A percentile compares a stretch with the other conserved stretches of the same genome.
These are phyloP conservation scores for Vanderwaltozyma polyspora DNA, from an alignment of 805 yeast genomes.

Conservation along the genomic window DNA sequence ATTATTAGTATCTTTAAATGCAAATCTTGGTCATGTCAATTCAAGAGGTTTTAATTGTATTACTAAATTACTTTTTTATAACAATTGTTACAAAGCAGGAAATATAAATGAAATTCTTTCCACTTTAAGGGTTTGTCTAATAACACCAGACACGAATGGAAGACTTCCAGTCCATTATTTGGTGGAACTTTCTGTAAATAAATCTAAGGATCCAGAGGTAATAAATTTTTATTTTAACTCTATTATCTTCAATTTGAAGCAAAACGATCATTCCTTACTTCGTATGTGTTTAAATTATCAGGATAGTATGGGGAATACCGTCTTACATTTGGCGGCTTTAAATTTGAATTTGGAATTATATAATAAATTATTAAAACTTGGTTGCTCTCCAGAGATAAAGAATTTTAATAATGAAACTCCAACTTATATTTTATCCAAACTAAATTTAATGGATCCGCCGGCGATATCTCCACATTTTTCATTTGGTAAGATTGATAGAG, in stretches of 20 bases:
- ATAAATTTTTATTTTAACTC: constrained; percentile 45
- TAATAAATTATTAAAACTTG: constrained; percentile 22
- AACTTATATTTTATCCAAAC: constrained; percentile 18
- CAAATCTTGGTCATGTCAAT: constrained; percentile 44
- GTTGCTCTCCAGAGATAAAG: constrained; percentile 22
- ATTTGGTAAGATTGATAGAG: not conserved
- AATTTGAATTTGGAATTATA: constrained; percentile 25
- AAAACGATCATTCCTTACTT: constrained; percentile 33
- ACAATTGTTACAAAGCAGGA: constrained; percentile 55
- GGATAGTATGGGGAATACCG: constrained; percentile 77
- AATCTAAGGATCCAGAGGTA: constrained; percentile 37
- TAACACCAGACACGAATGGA: constrained; percentile 64
- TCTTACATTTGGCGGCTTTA: constrained; percentile 60
- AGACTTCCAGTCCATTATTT: constrained; percentile 67
- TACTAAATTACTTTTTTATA: constrained; percentile 58
- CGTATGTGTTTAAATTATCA: constrained; percentile 58
- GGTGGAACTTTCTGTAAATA: constrained; percentile 40
- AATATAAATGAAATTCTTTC: constrained; percentile 49
- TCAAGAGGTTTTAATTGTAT: constrained; percentile 56
- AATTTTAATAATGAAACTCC: constrained; percentile 25
- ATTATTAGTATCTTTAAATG: constrained; percentile 43
- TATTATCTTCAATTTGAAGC: constrained; percentile 33
- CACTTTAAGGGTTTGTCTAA: constrained; percentile 51
- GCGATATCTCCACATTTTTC: constrained; percentile 1
- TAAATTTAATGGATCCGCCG: constrained; percentile 5